Base-by-base conservation (phyloP, 2,329 filamentous ascomycete genomes). In the Exophiala dermatitidis region DNA sequence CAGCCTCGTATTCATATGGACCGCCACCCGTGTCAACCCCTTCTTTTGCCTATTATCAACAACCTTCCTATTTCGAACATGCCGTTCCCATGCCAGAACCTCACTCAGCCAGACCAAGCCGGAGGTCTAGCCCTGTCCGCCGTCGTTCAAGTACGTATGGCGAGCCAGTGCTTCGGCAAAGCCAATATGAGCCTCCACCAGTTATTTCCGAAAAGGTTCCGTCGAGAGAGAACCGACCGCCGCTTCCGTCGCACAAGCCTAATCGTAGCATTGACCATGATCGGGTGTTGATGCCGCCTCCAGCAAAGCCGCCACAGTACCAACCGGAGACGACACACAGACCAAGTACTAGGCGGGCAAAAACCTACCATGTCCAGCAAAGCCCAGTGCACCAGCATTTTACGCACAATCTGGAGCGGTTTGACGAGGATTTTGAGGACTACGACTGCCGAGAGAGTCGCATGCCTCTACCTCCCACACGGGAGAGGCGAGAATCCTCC, bases 271-370 rank as follows among this genome's bases (percentile, higher is more conserved):
- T 53, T n/a, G 57, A 61, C 29, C 37, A 52, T 33, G 60, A 62
- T 40, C 52, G 55, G 8, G 44, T 47, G 3, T 49, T 49, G 7
- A 62, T 62, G 60, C 57, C 55, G 10, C 60, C 60, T 4, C 60
- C 60, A 38, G 43, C 55, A 33, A 59, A 56, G 38, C 54, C 55
- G 2, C 43, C 49, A 43, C 51, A 48, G 10, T 26, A 49, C n/a
- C 54, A 57, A 9, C 38, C 50, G 2, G 47, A 49, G 7, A 37
- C 53, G 5, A 30, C 46, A 6, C 56, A 53, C 8, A 36, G 58
- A 48, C 60, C 60, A 33, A 54, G 58, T 41, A 48, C 37, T 10
- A 44, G 55, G 42, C 58, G 60, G 40, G 34, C 60, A 9, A 56
- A 58, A 10, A 56, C 60, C 2, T 60, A 60, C 48, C 56, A 60